Conservation (phyloP, 2,329 filamentous ascomycete genomes). For the Hypoxylon sp. region DNA sequence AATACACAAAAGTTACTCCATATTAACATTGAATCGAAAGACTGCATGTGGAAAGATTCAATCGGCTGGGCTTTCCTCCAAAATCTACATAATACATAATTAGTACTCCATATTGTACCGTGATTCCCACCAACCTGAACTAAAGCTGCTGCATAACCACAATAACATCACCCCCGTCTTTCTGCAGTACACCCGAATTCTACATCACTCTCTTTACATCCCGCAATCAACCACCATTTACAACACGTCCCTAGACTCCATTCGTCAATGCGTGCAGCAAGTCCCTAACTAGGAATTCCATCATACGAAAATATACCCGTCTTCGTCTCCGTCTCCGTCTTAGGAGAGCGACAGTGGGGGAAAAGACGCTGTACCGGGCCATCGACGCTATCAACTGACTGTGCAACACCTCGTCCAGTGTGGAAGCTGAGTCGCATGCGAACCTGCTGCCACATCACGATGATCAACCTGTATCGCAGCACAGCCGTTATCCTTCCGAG, state of each 20-base stretch:
- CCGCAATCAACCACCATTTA: constrained; percentile 33
- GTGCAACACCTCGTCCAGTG: constrained; percentile 18
- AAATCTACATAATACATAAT: too few species aligned
- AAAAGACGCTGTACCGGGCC: constrained; percentile 2
- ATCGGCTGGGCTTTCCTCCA: constrained; percentile 29
- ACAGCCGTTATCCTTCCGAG: constrained; percentile 39
- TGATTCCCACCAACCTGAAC: constrained; percentile 5
- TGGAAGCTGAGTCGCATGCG: constrained; percentile 38
- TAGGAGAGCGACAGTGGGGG: constrained; percentile 19
- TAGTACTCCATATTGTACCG: constrained; percentile 21
- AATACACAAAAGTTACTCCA: too few species aligned
- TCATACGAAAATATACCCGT: constrained; percentile 18
- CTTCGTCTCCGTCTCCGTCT: constrained; percentile 14
- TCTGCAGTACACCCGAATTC: constrained; percentile 35
- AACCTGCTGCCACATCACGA: constrained; percentile 42
- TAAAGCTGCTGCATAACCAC: too few species aligned
- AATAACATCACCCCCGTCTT: constrained; percentile 4
- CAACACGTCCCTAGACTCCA: constrained; percentile 15
- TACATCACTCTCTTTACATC: constrained; percentile 34
- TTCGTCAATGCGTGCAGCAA: constrained; percentile 32
- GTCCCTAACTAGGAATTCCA: constrained; percentile 22
- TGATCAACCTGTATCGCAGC: constrained; percentile 41
- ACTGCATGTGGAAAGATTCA: too few species aligned
- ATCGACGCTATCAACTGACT: constrained; percentile 13
- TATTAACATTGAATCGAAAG: too few species aligned